Conservation (phyloP, 2,329 filamentous ascomycete genomes). For the Penicillium thymicola region DNA sequence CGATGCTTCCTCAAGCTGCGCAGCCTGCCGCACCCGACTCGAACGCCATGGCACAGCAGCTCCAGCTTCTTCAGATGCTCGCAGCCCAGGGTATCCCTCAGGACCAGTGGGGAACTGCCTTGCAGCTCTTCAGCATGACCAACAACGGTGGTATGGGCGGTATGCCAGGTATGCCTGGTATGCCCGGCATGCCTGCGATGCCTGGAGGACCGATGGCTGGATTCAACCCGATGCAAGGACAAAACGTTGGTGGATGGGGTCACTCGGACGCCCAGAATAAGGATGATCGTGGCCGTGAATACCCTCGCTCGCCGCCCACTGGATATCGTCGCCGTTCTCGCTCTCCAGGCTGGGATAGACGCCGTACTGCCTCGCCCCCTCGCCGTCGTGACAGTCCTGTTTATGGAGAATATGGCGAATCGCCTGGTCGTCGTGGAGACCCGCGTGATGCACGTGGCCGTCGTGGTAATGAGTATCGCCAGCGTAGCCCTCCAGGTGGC, state of each 20-base stretch:
- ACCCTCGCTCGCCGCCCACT: slow-evolving; percentile 61
- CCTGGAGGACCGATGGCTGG: slow-evolving; percentile 25
- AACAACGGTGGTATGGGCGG: slow-evolving; percentile 20
- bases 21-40: slow-evolving; percentile 34
- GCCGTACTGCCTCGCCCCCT: slow-evolving; percentile 61
- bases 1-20: slow-evolving; percentile 41
- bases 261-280: slow-evolving; percentile 42
- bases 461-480: slow-evolving; percentile 69
- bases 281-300: slow-evolving; percentile 60
- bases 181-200: slow-evolving; percentile 26
- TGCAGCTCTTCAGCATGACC: slow-evolving; percentile 49
- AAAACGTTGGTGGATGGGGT: slow-evolving; percentile 35
- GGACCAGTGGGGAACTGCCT: slow-evolving; percentile 68
- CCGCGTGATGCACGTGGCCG: slow-evolving; percentile 51
- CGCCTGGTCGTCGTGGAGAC: slow-evolving; percentile 59
- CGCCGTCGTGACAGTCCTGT: slow-evolving; percentile 65
- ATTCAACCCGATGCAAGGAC: slow-evolving; percentile 32
- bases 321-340: slow-evolving; percentile 68
- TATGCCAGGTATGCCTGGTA: slow-evolving; percentile 32
- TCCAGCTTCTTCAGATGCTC: slow-evolving; percentile 71
- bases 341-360: slow-evolving; percentile 73
- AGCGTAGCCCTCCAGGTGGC: slow-evolving; percentile 75
- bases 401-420: slow-evolving; percentile 69
- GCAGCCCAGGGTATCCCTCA: slow-evolving; percentile 71
- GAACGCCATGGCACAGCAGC: slow-evolving; percentile 63